phyloP scores from a whole-genome alignment of 495 filamentous ascomycete genomes.

The Neurospora tetraspora region DNA sequence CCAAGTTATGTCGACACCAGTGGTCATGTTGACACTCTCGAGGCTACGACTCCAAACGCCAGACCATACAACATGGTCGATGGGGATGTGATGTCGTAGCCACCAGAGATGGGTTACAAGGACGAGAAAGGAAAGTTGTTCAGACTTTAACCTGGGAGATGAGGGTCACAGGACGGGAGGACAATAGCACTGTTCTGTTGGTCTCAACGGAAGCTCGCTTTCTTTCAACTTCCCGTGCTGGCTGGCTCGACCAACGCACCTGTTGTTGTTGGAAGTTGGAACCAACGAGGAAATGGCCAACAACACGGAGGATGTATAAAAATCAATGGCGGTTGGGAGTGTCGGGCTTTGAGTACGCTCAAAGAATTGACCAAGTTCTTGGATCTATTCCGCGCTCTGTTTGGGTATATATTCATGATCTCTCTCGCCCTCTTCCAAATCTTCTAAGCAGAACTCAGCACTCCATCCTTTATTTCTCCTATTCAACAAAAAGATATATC shows the following conservation, averaged over 20 bases:
- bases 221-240: neutral
- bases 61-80: neutral
- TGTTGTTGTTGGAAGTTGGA: neutral
- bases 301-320: neutral
- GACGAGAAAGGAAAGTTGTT: neutral
- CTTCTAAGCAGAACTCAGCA: neutral
- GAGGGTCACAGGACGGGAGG: neutral
- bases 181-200: neutral
- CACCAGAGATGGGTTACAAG: neutral
- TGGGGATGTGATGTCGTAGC: neutral
- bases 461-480: neutral
- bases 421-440: neutral
- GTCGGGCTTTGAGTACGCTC: neutral
- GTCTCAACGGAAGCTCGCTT: neutral
- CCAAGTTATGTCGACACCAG: neutral
- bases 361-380: neutral
- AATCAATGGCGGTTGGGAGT: neutral
- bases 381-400: neutral
- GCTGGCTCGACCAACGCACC: neutral
- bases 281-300: neutral
- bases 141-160: neutral
- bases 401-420: neutral
- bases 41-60: neutral
- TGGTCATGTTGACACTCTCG: neutral
- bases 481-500: neutral